Conservation (phyloP, 345 rosid species). For the Acer saccharum region DNA sequence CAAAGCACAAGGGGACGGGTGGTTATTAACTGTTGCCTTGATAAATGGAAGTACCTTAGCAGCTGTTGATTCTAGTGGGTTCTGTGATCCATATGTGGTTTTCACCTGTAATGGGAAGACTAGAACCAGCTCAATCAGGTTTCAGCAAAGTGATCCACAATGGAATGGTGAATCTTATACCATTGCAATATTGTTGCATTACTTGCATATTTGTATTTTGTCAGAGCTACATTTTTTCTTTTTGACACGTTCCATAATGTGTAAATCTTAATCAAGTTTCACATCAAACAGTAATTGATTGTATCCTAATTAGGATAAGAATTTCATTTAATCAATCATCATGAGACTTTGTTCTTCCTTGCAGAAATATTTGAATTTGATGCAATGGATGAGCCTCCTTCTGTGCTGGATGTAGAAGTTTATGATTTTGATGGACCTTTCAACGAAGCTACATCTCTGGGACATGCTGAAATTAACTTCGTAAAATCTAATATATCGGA, state of each 20-base stretch:
- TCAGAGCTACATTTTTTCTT: constrained; percentile 11
- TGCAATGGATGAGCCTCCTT: constrained; percentile 98
- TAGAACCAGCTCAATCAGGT: constrained; percentile 93
- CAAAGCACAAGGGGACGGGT: constrained; percentile 96
- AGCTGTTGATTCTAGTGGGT: constrained; percentile 88
- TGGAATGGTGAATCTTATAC: constrained; percentile 77
- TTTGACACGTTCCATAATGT: background rate
- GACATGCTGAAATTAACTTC: constrained; percentile 85
- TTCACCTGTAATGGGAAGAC: constrained; percentile 90
- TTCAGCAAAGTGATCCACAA: constrained; percentile 79
- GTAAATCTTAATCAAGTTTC: constrained; percentile 13
- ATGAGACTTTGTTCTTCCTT: constrained; percentile 25
- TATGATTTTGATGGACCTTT: constrained; percentile 95
- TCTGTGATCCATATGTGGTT: constrained; percentile 91
- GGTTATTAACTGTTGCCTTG: constrained; percentile 93
- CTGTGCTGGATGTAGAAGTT: constrained; percentile 86
- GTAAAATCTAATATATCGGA: constrained; percentile 80
- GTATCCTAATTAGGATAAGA: constrained; percentile 14
- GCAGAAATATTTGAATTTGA: constrained; percentile 98
- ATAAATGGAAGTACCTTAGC: constrained; percentile 85
- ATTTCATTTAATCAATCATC: constrained; percentile 12
- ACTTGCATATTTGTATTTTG: constrained; percentile 9
- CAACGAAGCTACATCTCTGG: constrained; percentile 82
- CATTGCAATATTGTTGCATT: constrained; percentile 2
- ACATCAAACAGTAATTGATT: background rate